These are phyloP conservation scores for Anthracocystis panici-leucophaei DNA, from an alignment of 1,284 basidiomycete genomes.

Conservation along the genomic window DNA sequence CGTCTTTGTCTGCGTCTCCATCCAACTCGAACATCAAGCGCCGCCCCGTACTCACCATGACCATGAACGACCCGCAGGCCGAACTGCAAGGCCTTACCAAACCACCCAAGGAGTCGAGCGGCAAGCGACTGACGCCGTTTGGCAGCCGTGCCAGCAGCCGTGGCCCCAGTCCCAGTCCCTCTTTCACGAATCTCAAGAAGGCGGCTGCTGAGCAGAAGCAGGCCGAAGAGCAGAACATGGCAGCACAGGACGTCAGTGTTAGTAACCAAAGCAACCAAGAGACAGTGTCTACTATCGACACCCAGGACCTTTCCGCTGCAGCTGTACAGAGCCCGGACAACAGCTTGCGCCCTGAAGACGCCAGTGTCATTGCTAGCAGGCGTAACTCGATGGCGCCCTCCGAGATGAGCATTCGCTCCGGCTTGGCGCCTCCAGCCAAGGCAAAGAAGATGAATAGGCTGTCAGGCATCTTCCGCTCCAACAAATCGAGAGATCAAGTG, in stretches of 20 bases:
- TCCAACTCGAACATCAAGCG: slow-evolving; percentile 18
- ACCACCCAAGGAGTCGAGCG: slow-evolving; percentile 33
- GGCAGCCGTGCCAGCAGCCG: slow-evolving; percentile 52
- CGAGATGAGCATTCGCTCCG: slow-evolving; percentile 9
- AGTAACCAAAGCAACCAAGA: background rate
- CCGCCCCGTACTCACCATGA: slow-evolving; percentile 56
- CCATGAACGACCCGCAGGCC: slow-evolving; percentile 59
- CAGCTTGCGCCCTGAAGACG: slow-evolving; percentile 6
- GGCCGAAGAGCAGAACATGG: background rate
- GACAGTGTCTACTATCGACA: background rate
- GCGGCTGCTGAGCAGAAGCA: slow-evolving; percentile 18
- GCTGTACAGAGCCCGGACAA: background rate
- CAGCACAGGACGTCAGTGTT: background rate
- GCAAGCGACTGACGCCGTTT: slow-evolving; percentile 50
- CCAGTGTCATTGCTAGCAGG: slow-evolving; percentile 12
- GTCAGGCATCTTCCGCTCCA: slow-evolving; percentile 31
- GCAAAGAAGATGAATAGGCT: slow-evolving; percentile 18
- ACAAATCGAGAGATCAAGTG: slow-evolving; percentile 22
- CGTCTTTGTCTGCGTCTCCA: slow-evolving; percentile 13
- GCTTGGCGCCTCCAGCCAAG: slow-evolving; percentile 13
- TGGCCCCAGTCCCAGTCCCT: slow-evolving; percentile 46
- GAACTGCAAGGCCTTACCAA: slow-evolving; percentile 59
- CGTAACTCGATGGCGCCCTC: slow-evolving; percentile 28
- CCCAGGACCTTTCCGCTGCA: background rate
- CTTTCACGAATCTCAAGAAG: slow-evolving; percentile 32